phyloP scores from a whole-genome alignment of 2,329 filamentous ascomycete genomes.

The Fonsecaea nubica region DNA sequence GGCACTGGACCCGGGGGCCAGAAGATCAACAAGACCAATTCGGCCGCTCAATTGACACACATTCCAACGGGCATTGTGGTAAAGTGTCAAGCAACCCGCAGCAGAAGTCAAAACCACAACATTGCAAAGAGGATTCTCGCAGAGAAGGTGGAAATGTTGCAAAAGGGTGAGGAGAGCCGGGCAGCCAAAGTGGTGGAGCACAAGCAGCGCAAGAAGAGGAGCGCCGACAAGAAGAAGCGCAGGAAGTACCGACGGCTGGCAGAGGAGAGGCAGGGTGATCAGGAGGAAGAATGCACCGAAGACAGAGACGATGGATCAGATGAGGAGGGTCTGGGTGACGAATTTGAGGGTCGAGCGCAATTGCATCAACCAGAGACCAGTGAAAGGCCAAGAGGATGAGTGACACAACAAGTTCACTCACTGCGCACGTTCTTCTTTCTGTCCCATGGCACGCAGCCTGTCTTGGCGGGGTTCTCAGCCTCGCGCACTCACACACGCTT shows the following conservation, averaged over 20 bases:
- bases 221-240: conserved; percentile 52
- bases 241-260: conserved; percentile 53
- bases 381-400: background rate
- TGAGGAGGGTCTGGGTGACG: background rate
- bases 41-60: conserved; percentile 91
- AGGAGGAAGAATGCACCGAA: conserved; percentile 24
- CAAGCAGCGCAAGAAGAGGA: conserved; percentile 69
- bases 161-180: conserved; percentile 77
- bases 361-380: background rate
- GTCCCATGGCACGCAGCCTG: background rate
- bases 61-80: conserved; percentile 88
- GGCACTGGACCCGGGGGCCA: conserved; percentile 93
- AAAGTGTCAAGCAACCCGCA: conserved; percentile 91
- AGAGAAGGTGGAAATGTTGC: conserved; percentile 74
- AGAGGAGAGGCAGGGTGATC: conserved; percentile 38
- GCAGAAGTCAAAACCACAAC: conserved; percentile 83
- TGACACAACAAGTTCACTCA: background rate
- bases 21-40: conserved; percentile 99
- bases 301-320: conserved; percentile 24
- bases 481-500: background rate
- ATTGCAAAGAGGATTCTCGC: conserved; percentile 80
- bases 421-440: background rate
- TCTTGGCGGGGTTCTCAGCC: conserved; percentile 12
- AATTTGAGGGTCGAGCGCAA: background rate
- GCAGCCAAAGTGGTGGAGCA: conserved; percentile 79